phyloP scores from a whole-genome alignment of 805 yeast species.

The Schwanniomyces vanrijiae region DNA sequence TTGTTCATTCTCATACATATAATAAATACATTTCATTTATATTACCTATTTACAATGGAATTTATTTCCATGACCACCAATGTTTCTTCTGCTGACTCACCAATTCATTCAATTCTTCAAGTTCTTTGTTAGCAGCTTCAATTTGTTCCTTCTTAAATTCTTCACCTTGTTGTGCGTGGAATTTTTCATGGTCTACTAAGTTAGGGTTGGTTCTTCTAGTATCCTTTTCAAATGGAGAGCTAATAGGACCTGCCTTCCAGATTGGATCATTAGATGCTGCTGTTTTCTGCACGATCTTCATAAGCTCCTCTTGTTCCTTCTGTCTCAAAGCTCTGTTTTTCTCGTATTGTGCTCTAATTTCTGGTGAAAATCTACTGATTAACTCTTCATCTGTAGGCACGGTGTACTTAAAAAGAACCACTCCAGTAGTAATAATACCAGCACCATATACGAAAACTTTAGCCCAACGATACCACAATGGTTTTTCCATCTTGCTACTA shows the following conservation, averaged over 20 bases:
- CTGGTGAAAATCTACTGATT: slow-evolving; percentile 75
- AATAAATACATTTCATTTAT: neutral
- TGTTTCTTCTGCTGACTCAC: slow-evolving; percentile 21
- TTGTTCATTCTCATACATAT: neutral
- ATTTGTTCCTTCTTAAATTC: slow-evolving; percentile 35
- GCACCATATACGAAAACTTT: slow-evolving; percentile 60
- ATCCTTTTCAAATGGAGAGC: slow-evolving; percentile 64
- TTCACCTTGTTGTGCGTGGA: slow-evolving; percentile 49
- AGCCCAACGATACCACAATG: slow-evolving; percentile 60
- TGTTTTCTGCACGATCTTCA: slow-evolving; percentile 64
- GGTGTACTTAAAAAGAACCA: slow-evolving; percentile 64
- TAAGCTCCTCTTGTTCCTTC: slow-evolving; percentile 67
- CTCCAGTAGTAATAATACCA: slow-evolving; percentile 73
- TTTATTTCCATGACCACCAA: slow-evolving; percentile 16
- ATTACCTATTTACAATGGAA: slow-evolving; percentile 1
- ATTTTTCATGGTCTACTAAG: slow-evolving; percentile 43
- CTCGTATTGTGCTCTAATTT: slow-evolving; percentile 73
- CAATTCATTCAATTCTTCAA: slow-evolving; percentile 26
- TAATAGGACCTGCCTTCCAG: slow-evolving; percentile 76
- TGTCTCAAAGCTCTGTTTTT: slow-evolving; percentile 59
- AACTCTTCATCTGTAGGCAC: slow-evolving; percentile 86
- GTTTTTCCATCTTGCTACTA: slow-evolving; percentile 21
- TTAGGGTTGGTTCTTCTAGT: slow-evolving; percentile 34
- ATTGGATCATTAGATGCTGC: slow-evolving; percentile 72
- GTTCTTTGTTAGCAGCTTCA: slow-evolving; percentile 28